Evolutionary conservation across 139 green algal species (phyloP).

Genomic region (Tetradesmus lagerheimii): DNA sequence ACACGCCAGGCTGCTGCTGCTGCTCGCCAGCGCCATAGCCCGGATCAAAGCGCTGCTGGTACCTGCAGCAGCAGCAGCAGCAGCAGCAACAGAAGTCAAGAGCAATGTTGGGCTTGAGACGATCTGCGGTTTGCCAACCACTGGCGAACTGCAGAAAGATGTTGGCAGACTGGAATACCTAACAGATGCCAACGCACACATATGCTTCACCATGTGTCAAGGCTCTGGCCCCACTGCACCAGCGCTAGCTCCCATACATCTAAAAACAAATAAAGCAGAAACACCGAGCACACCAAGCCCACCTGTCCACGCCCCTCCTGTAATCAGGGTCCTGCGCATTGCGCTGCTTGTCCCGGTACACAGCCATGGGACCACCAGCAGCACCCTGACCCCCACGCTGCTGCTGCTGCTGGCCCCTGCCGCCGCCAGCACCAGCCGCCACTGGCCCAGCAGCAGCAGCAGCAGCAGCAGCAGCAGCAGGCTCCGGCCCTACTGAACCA

Average conservation of each 20-base stretch:
- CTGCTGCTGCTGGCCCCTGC: slow-evolving; percentile 17
- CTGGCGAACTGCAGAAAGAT: too few species aligned
- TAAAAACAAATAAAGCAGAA: too few species aligned
- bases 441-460: background rate
- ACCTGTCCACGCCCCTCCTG: slow-evolving; percentile 33
- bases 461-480: background rate
- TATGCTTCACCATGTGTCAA: too few species aligned
- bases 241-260: too few species aligned
- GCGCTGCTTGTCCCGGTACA: slow-evolving; percentile 40
- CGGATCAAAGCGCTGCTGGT: slow-evolving; percentile 45
- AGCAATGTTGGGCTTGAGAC: too few species aligned
- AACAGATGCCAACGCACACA: too few species aligned
- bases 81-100: background rate
- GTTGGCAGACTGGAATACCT: too few species aligned
- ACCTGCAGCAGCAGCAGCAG: slow-evolving; percentile 25
- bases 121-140: too few species aligned
- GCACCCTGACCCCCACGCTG: background rate
- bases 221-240: too few species aligned
- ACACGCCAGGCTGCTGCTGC: slow-evolving; percentile 25
- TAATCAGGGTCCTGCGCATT: slow-evolving; percentile 49
- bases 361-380: slow-evolving; percentile 30
- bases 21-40: slow-evolving; percentile 11
- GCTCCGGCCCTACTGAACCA: too few species aligned
- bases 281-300: background rate
- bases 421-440: too few species aligned